Evolutionary conservation across 305 asterid genomes (phyloP).

Genomic region (Andrographis paniculata): DNA sequence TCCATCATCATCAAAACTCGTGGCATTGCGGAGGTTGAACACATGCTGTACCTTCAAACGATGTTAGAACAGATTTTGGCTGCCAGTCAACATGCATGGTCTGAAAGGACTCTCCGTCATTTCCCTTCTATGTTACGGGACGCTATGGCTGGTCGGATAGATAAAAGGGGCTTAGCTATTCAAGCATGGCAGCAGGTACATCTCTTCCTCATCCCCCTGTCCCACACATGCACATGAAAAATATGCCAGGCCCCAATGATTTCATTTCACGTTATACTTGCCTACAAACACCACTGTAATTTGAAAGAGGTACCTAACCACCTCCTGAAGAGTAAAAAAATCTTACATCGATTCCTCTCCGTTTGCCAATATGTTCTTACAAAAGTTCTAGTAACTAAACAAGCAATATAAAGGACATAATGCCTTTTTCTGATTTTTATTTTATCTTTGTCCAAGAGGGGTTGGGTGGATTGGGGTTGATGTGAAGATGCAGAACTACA

Average conservation of each 20-base stretch:
- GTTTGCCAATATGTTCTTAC: too few species aligned
- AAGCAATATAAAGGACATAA: too few species aligned
- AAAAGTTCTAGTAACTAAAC: too few species aligned
- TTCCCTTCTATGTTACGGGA: slow-evolving; percentile 85
- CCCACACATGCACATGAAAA: background rate
- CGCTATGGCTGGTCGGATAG: slow-evolving; percentile 73
- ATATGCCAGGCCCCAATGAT: background rate
- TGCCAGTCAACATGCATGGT: slow-evolving; percentile 98
- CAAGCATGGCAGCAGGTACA: slow-evolving; percentile 94
- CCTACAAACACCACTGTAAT: too few species aligned
- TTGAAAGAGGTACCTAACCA: too few species aligned
- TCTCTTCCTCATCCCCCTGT: slow-evolving; percentile 15
- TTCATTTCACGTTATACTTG: background rate
- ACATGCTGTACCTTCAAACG: slow-evolving; percentile 75
- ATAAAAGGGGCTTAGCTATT: slow-evolving; percentile 78
- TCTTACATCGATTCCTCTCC: too few species aligned
- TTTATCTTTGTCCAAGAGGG: too few species aligned
- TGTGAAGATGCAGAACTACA: too few species aligned
- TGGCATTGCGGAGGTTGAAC: slow-evolving; percentile 94
- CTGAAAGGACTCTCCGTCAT: slow-evolving; percentile 89
- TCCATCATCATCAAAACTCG: slow-evolving; percentile 94
- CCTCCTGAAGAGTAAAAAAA: too few species aligned
- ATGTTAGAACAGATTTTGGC: slow-evolving; percentile 94
- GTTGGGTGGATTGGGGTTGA: too few species aligned
- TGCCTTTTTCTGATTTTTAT: too few species aligned